These are phyloP conservation scores for Triadica sebifera DNA, from an alignment of 345 rosid species.

Conservation along the genomic window DNA sequence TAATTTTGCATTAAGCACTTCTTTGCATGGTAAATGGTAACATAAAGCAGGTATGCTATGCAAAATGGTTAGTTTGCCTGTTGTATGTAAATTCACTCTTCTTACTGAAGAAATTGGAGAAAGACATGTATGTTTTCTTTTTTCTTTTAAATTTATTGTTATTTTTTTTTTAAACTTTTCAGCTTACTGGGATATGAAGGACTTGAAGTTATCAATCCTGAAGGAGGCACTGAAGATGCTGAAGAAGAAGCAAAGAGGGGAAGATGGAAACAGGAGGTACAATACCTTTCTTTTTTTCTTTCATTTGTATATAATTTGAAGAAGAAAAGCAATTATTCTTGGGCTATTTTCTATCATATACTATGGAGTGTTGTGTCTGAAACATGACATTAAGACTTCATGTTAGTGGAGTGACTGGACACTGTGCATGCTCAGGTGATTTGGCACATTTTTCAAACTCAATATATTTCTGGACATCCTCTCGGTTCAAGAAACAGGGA, in stretches of 20 bases:
- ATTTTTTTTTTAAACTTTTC: not conserved
- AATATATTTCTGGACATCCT: not conserved
- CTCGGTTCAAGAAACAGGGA: not conserved
- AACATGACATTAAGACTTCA: not conserved
- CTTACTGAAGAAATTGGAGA: not conserved
- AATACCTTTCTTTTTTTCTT: not conserved
- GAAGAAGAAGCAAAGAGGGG: constrained; percentile 93
- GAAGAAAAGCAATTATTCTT: not conserved
- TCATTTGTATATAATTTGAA: not conserved
- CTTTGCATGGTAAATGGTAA: not conserved
- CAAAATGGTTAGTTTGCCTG: not conserved
- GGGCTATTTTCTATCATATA: not conserved
- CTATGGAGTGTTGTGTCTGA: not conserved
- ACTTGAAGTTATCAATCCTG: constrained; percentile 87
- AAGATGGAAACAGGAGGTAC: constrained; percentile 88
- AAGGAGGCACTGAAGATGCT: constrained; percentile 89
- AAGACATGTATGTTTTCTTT: not conserved
- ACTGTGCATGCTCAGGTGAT: not conserved
- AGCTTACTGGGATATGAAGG: constrained; percentile 73
- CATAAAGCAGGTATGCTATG: not conserved
- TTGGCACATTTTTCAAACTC: not conserved
- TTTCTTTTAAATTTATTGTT: not conserved
- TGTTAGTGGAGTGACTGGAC: not conserved
- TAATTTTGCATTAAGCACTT: not conserved
- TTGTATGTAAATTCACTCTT: not conserved